phyloP scores from a whole-genome alignment of 1,284 basidiomycete genomes.

The Leccinum pallidistipes region DNA sequence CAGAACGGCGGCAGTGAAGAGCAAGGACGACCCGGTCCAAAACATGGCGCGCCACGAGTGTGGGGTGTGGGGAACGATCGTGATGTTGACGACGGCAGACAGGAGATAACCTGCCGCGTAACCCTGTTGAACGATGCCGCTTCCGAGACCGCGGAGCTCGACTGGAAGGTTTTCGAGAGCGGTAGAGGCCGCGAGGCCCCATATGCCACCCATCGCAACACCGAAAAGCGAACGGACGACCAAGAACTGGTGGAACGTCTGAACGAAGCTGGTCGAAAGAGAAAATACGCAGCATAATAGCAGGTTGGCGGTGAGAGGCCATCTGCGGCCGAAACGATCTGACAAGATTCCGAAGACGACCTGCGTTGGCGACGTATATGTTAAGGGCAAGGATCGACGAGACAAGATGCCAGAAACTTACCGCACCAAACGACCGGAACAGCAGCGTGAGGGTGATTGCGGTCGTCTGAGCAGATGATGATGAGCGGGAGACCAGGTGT shows the following conservation, averaged over 20 bases:
- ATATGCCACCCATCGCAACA: constrained; percentile 86
- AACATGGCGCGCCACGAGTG: constrained; percentile 65
- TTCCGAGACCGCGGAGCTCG: constrained; percentile 85
- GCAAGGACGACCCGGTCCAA: constrained; percentile 75
- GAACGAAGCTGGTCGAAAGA: constrained; percentile 74
- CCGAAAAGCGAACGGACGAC: constrained; percentile 78
- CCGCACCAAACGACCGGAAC: constrained; percentile 86
- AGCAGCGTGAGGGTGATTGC: constrained; percentile 93
- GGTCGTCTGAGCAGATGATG: constrained; percentile 51
- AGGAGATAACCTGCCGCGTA: constrained; percentile 69
- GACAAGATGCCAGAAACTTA: constrained; percentile 33
- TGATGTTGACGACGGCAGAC: constrained; percentile 76
- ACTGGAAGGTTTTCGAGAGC: constrained; percentile 91
- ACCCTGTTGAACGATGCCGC: constrained; percentile 85
- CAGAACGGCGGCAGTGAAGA: constrained; percentile 69
- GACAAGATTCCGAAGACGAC: constrained; percentile 78
- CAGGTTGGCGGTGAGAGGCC: constrained; percentile 84
- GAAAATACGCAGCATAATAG: constrained; percentile 72
- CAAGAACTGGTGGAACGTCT: constrained; percentile 68
- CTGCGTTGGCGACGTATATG: constrained; percentile 23
- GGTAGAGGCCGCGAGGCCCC: constrained; percentile 75
- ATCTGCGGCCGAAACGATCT: constrained; percentile 92
- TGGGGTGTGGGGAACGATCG: constrained; percentile 55
- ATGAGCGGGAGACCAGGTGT: neutral
- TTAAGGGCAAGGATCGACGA: neutral